Evolutionary conservation across 805 yeast species (phyloP), one percentile per base, ranked within the genome.

Genomic region (Yamadazyma scolyti): DNA sequence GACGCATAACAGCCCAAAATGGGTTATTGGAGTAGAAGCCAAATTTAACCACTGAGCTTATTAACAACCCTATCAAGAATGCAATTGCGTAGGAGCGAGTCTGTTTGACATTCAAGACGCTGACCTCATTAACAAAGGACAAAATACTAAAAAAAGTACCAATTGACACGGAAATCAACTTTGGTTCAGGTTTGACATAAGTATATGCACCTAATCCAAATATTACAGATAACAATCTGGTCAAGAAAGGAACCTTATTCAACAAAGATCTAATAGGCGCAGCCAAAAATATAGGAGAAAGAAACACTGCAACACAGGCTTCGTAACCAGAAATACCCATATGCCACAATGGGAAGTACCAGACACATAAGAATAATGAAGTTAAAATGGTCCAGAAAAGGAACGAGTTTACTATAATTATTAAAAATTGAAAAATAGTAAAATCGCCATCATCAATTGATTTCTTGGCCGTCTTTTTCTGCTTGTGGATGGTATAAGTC

Each of bases 311-410:
- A 27, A 86, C 66, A 3, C 78, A 71, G 1, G 82, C 82, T 59
- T 93, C 98, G 54, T 84, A 89, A 4, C 98, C 98, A 2, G 95
- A 83, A 26, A 93, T 82, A 5, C 97, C 97, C 97, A 93, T 88
- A 52, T 83, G 75, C 98, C 98, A 93, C 40, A 93, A 67, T 8
- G 98, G 98, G 70, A 93, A 93, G 63, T 85, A 86, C 98, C 98
- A 93, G 30, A 93, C 79, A 50, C 93, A 79, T 34, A 93, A 72
- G 25, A 87, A 82, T 37, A 93, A 65, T 0, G 96, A 76, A 3
- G 97, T 83, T 25, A 77, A 42, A 14, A 79, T 79, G 0, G 97
- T 71, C 96, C 97, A 93, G 54, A 85, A 86, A 34, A 86, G 68
- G 51, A 77, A 80, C 3, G 90, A 71, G 52, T 89, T 88, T 48